A percentile compares a stretch with the other conserved stretches of the same genome.
Conservation (phyloP, 2,329 filamentous ascomycete genomes). For the Beauveria sp. region DNA sequence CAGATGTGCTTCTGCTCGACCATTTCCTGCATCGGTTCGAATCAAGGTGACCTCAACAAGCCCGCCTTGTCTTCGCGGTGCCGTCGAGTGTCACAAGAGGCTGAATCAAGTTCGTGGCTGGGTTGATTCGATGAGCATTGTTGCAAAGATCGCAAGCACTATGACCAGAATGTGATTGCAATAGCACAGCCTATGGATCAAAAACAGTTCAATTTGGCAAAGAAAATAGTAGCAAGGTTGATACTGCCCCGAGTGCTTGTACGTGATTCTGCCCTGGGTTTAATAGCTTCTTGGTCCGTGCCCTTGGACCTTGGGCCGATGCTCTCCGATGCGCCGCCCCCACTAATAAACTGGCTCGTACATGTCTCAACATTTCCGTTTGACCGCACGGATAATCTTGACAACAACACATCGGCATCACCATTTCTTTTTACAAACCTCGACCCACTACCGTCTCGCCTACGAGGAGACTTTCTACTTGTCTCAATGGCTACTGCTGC, state of each 20-base stretch:
- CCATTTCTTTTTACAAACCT: background rate
- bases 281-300: background rate
- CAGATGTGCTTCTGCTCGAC: too few species aligned
- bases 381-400: background rate
- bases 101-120: too few species aligned
- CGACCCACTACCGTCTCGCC: background rate
- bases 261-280: background rate
- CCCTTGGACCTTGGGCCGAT: background rate
- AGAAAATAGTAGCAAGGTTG: too few species aligned
- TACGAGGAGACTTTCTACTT: background rate
- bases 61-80: too few species aligned
- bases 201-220: too few species aligned
- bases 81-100: too few species aligned
- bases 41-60: too few species aligned
- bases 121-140: too few species aligned
- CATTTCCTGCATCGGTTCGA: too few species aligned
- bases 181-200: too few species aligned
- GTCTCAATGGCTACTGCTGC: slow-evolving; percentile 4
- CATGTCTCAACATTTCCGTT: slow-evolving; percentile 3
- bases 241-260: background rate
- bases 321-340: slow-evolving; percentile 2
- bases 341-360: slow-evolving; percentile 5
- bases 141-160: too few species aligned
- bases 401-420: background rate
- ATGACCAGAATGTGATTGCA: too few species aligned